Evolutionary conservation across 345 rosid species (phyloP).

Genomic region (Arabis alpina): DNA sequence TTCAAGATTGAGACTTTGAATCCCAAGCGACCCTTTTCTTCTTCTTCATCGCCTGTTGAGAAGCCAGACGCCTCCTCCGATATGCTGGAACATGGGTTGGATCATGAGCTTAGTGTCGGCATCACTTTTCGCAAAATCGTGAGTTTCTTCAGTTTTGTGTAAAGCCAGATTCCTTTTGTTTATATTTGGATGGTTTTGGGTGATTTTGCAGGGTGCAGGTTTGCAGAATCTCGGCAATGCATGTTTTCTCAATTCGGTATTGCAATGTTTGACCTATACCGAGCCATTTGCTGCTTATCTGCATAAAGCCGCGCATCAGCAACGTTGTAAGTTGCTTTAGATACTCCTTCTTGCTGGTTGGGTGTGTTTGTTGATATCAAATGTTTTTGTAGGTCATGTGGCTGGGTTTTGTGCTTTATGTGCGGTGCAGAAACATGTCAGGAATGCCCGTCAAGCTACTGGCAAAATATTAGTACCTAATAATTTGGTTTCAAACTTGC

Average conservation of each 20-base stretch:
- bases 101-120: conserved; percentile 68
- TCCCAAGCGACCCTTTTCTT: conserved; percentile 42
- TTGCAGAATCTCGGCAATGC: conserved; percentile 94
- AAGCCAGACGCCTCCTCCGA: conserved; percentile 55
- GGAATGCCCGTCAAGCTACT: conserved; percentile 69
- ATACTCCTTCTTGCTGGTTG: background rate
- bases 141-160: conserved; percentile 39
- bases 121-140: conserved; percentile 76
- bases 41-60: conserved; percentile 35
- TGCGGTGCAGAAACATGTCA: conserved; percentile 95
- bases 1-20: conserved; percentile 80
- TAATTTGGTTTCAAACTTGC: conserved; percentile 84
- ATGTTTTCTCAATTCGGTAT: conserved; percentile 92
- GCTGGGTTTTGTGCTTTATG: conserved; percentile 97
- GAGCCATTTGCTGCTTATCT: conserved; percentile 93
- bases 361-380: background rate
- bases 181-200: background rate
- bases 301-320: conserved; percentile 81
- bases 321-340: conserved; percentile 62
- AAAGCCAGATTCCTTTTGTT: too few relatives aligned
- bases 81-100: conserved; percentile 56
- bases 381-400: conserved; percentile 65
- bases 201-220: conserved; percentile 84
- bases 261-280: conserved; percentile 94
- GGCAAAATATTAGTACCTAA: conserved; percentile 82